Base-by-base conservation (phyloP, 208 protist genomes). In the Leishmania braziliensis region DNA sequence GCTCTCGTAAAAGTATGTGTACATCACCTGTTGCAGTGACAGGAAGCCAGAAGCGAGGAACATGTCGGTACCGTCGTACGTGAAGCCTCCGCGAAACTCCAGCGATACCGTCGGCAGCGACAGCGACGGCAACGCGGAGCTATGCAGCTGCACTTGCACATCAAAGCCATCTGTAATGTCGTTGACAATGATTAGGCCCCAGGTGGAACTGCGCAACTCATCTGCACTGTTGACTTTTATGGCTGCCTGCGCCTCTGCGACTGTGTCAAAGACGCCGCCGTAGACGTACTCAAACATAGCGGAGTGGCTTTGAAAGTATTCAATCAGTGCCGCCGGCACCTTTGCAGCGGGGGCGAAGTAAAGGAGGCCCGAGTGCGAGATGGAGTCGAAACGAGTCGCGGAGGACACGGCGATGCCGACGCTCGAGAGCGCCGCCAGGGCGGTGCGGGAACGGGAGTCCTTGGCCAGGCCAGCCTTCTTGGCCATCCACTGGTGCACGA, bases 1-100 rank as follows among this genome's bases (percentile, higher is more conserved):
- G 4, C 76, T 71, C 29, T 56, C 23, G 53, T 94, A 82, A 58
- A 87, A 92, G 81, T 93, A 95, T 65, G 92, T 88, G 65, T 88
- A 88, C 58, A 97, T 68, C 54, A 86, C 43, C 66, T 86, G 89
- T 78, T 97, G 91, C 66, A 97, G 78, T 23, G 89, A 87, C 29
- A 92, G 16, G 75, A 93, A 97, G 20, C 94, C 94, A 9, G 92
- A 96, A 43, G 84, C 58, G 69, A 95, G 56, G 85, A 94, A 97
- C 88, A 94, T 92, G 81, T 93, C 90, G 12, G 81, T 82, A 60
- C 84, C 83, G 70, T 95, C 89, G 60, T 79, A 90, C 33, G 77
- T 74, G 73, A 83, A 90, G 73, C 82, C 84, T 53, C 88, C 88
- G 12, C 79, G 82, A 82, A 88, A 95, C 73, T 85, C 65, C 56